A percentile compares a stretch with the other conserved stretches of the same genome.
Evolutionary conservation across 2,329 filamentous ascomycete species (phyloP).

Genomic region (Cordyceps tenuipes): DNA sequence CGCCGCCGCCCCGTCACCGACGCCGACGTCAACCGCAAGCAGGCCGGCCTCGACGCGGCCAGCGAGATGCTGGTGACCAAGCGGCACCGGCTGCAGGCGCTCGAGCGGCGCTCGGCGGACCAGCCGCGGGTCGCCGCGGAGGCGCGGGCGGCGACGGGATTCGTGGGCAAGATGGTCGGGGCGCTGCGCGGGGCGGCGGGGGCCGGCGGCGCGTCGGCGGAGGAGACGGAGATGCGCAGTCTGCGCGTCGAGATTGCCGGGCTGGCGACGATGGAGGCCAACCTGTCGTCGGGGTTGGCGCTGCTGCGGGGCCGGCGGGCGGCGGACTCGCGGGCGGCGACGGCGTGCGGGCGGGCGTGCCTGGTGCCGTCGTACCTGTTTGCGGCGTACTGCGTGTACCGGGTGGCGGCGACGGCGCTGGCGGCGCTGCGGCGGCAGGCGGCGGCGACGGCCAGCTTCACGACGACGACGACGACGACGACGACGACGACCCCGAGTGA

Average conservation of each 20-base stretch:
- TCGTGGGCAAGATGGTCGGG: conserved; percentile 67
- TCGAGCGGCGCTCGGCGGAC: conserved; percentile 53
- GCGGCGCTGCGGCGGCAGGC: conserved; percentile 62
- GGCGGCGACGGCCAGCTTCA: conserved; percentile 42
- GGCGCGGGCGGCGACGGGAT: conserved; percentile 39
- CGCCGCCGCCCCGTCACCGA: conserved; percentile 57
- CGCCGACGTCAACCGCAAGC: conserved; percentile 65
- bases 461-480: no score
- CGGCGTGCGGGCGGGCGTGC: conserved; percentile 55
- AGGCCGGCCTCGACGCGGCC: conserved; percentile 69
- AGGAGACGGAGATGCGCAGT: conserved; percentile 49
- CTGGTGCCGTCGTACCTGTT: conserved; percentile 59
- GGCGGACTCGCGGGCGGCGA: conserved; percentile 58
- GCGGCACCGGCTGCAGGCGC: conserved; percentile 58
- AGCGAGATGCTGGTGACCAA: conserved; percentile 73
- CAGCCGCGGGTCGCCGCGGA: conserved; percentile 25
- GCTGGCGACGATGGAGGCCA: conserved; percentile 70
- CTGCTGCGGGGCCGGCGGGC: conserved; percentile 55
- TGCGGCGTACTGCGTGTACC: conserved; percentile 76
- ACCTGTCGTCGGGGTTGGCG: conserved; percentile 56
- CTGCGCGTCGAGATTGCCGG: conserved; percentile 71
- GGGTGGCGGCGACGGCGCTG: conserved; percentile 63
- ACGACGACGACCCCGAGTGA: no score
- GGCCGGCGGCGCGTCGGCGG: conserved; percentile 53
- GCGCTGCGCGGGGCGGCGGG: no score